These are phyloP conservation scores for Fusarium musae DNA, from an alignment of 2,329 filamentous ascomycete species.

Conservation along the genomic window DNA sequence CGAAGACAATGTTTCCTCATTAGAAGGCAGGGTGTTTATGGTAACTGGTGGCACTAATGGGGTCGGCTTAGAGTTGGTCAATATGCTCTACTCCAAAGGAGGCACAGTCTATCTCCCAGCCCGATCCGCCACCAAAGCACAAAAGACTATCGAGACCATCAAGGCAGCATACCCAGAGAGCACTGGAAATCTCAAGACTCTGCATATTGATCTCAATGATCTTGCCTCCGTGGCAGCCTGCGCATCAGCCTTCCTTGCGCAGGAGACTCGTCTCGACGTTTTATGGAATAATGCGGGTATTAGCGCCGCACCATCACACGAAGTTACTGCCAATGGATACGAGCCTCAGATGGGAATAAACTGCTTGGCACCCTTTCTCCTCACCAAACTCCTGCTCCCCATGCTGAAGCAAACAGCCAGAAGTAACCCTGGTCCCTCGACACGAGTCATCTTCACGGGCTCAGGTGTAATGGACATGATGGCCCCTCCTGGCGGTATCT, in stretches of 20 bases:
- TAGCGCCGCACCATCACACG: background rate
- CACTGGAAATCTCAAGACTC: conserved; percentile 42
- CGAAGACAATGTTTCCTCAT: conserved; percentile 40
- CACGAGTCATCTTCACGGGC: conserved; percentile 45
- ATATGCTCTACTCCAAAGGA: conserved; percentile 63
- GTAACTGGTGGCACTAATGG: conserved; percentile 58
- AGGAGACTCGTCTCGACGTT: conserved; percentile 55
- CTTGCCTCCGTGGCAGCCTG: conserved; percentile 53
- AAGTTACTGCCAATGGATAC: conserved; percentile 42
- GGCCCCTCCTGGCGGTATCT: conserved; percentile 41
- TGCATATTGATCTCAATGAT: conserved; percentile 55
- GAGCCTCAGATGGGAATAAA: conserved; percentile 49
- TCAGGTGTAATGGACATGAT: conserved; percentile 43
- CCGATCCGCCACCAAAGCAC: background rate
- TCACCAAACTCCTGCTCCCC: conserved; percentile 49
- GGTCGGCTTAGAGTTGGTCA: conserved; percentile 62
- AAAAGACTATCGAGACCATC: conserved; percentile 45
- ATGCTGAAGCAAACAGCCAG: conserved; percentile 41
- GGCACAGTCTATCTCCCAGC: conserved; percentile 59
- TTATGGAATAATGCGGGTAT: conserved; percentile 54
- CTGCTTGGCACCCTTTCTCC: conserved; percentile 48
- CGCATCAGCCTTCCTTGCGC: conserved; percentile 49
- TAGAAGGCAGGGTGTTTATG: conserved; percentile 54
- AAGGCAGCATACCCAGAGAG: background rate
- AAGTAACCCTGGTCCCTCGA: conserved; percentile 14